phyloP scores from a whole-genome alignment of 2,329 filamentous ascomycete species.

The Aureobasidium uvarum region DNA sequence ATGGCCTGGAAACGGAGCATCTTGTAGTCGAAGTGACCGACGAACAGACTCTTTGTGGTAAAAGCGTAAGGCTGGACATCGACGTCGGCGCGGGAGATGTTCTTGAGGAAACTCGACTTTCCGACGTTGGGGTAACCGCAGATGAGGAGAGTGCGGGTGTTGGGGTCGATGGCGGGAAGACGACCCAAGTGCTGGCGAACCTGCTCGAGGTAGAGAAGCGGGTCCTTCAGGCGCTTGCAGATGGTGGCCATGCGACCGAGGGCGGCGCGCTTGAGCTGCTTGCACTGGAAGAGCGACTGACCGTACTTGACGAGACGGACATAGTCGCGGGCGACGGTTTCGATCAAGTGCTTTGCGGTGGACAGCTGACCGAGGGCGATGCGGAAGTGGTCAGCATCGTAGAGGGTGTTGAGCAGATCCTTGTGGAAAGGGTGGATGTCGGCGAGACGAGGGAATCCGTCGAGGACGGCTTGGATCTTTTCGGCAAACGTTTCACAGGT shows the following conservation, averaged over 20 bases:
- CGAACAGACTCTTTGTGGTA: constrained; percentile 95
- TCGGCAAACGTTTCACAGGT: constrained; percentile 96
- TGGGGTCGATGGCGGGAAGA: constrained; percentile 97
- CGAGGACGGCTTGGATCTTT: constrained; percentile 85
- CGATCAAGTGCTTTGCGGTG: constrained; percentile 93
- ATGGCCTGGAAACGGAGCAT: constrained; percentile 88
- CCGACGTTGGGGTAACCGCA: constrained; percentile 98
- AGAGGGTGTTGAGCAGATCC: constrained; percentile 93
- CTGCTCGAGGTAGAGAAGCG: constrained; percentile 92
- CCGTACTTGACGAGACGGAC: constrained; percentile 95
- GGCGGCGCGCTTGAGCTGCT: constrained; percentile 94
- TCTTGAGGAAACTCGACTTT: constrained; percentile 93
- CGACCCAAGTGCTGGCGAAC: constrained; percentile 95
- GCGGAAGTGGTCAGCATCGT: constrained; percentile 96
- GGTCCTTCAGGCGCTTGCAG: constrained; percentile 90
- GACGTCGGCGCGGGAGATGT: constrained; percentile 89
- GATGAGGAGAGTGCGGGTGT: constrained; percentile 91
- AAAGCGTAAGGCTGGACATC: constrained; percentile 98
- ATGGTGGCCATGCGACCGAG: constrained; percentile 98
- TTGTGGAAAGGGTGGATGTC: constrained; percentile 96
- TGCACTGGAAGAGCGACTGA: constrained; percentile 96
- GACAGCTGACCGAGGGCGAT: constrained; percentile 95
- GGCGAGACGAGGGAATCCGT: constrained; percentile 86
- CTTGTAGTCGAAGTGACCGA: constrained; percentile 97
- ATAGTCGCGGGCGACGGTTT: constrained; percentile 94